A percentile compares a stretch with the other conserved stretches of the same genome.
These are phyloP conservation scores for Vicia villosa DNA, from an alignment of 306 rosid genomes.

Conservation along the genomic window DNA sequence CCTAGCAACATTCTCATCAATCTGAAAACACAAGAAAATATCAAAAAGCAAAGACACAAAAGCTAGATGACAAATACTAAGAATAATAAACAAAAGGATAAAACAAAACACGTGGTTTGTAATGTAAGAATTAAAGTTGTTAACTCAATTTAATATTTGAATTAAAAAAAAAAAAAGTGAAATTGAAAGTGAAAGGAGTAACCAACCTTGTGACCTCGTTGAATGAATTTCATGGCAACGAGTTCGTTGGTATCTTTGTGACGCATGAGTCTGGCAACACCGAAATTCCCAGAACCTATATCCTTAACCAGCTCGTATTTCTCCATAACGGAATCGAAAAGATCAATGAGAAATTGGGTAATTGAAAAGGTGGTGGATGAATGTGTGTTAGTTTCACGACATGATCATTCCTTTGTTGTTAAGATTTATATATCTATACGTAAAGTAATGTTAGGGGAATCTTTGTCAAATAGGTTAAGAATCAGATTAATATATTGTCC, in stretches of 20 bases:
- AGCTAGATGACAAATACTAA: too few species aligned
- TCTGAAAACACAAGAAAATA: slow-evolving; percentile 41
- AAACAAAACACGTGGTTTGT: neutral
- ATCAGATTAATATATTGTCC: too few species aligned
- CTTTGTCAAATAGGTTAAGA: too few species aligned
- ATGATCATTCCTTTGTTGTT: too few species aligned
- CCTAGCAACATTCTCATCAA: slow-evolving; percentile 83
- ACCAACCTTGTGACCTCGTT: slow-evolving; percentile 75
- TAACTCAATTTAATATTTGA: neutral
- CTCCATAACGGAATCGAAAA: slow-evolving; percentile 51
- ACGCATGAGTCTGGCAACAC: slow-evolving; percentile 81
- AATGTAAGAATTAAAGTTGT: neutral
- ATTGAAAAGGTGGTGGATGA: too few species aligned
- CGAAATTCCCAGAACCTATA: slow-evolving; percentile 88
- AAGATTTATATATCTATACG: too few species aligned
- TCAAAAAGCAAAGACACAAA: slow-evolving; percentile 13
- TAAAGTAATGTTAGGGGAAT: too few species aligned
- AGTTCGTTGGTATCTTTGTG: slow-evolving; percentile 74
- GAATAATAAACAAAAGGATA: neutral
- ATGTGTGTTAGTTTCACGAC: too few species aligned
- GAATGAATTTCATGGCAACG: slow-evolving; percentile 84
- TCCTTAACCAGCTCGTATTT: slow-evolving; percentile 82
- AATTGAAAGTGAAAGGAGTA: neutral
- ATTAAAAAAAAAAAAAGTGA: neutral
- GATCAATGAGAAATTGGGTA: too few species aligned